Evolutionary conservation across 371 early-diverging fungal species (phyloP), one percentile per base, ranked within the genome.

Genomic region (Saksenaea vasiformis): DNA sequence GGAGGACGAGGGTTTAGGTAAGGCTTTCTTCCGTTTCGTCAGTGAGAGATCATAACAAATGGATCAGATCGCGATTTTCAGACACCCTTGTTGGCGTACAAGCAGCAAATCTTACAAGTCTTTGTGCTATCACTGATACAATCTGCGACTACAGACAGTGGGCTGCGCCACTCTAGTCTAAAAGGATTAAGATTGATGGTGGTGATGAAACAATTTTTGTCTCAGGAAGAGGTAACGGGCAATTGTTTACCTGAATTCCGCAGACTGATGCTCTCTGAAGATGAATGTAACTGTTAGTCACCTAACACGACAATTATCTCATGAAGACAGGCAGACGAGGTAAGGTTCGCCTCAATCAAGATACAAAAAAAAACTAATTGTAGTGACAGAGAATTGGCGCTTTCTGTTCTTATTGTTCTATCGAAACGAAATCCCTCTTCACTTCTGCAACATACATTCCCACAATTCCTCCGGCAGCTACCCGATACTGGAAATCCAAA

Each of bases 181-280:
- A 78, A 77, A 62, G 90, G 88, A 14, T 80, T 90, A 28, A 79
- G 82, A 26, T 80, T 82, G 19, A 80, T 89, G 79, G 77, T 82
- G 3, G 58, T 87, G n/a, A 80, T 91, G 66, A 80, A 83, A n/a
- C 80, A 80, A 19, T 86, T 90, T 58, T 66, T 90, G 27, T 74
- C 75, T 17, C 67, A 72, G 35, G 77, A 87, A 44, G 88, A 91
- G 69, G 70, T 70, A 59, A 62, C 34, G 56, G 3, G 8, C 13
- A 14, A 24, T 54, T 26, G 13, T 11, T 22, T 8, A 35, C 34
- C 7, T 22, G 35, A 15, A 19, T 28, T 10, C 15, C 38, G 37
- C 15, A 14, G n/a, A 13, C 55, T 39, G 44, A 55, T 27, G 17
- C 27, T 38, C 24, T 47, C 17, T 54, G 51, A 36, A 73, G 65